Conservation (phyloP, 2,329 filamentous ascomycete species). For the Venturia aucupariae region DNA sequence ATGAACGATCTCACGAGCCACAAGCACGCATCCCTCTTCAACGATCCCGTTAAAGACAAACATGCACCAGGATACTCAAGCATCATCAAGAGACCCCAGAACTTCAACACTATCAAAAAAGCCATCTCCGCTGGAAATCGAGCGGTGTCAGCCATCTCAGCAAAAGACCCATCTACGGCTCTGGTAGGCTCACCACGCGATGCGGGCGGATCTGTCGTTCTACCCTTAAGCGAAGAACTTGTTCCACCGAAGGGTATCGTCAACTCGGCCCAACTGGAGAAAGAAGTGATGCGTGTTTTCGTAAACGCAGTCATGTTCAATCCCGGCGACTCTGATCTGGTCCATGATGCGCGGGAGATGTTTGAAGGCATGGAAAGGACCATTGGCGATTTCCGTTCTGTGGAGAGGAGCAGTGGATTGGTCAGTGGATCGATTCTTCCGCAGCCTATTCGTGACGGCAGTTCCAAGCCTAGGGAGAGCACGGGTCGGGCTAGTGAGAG, state of each 20-base stretch:
- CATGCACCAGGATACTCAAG: constrained; percentile 43
- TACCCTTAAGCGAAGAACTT: constrained; percentile 66
- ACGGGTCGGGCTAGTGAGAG: not conserved
- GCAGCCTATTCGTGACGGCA: not conserved
- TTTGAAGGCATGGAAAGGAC: constrained; percentile 76
- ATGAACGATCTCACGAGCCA: constrained; percentile 44
- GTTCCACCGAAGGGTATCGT: constrained; percentile 62
- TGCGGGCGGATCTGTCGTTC: constrained; percentile 29
- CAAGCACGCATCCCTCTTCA: constrained; percentile 44
- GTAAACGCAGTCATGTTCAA: constrained; percentile 69
- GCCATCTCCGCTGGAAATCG: constrained; percentile 42
- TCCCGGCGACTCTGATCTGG: constrained; percentile 78
- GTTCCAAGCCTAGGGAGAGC: not conserved
- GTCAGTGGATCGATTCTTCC: not conserved
- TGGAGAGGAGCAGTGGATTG: constrained; percentile 41
- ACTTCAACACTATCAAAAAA: constrained; percentile 41
- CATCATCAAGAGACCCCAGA: constrained; percentile 43
- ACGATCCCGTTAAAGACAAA: constrained; percentile 38
- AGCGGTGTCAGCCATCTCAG: constrained; percentile 46
- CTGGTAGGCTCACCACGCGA: constrained; percentile 52
- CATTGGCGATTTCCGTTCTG: constrained; percentile 65
- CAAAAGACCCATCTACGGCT: constrained; percentile 51
- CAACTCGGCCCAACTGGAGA: constrained; percentile 17
- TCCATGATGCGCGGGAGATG: constrained; percentile 83
- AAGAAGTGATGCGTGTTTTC: constrained; percentile 16